These are phyloP conservation scores for Nigrospora osmanthi DNA, from an alignment of 2,329 filamentous ascomycete genomes.

Conservation along the genomic window DNA sequence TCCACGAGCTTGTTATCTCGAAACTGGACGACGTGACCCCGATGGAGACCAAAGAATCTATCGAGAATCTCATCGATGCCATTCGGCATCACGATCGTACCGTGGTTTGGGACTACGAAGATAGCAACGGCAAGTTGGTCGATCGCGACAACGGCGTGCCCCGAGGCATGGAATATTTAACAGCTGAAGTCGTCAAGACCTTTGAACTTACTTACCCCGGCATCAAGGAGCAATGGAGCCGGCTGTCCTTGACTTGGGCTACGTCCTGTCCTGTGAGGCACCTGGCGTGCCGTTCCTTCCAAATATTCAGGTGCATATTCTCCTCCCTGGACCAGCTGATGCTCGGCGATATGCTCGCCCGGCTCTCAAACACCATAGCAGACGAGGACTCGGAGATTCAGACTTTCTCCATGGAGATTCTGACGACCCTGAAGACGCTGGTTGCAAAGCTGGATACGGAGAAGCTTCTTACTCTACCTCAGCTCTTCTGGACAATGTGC, in stretches of 20 bases:
- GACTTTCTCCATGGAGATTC: slow-evolving; percentile 94
- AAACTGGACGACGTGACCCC: slow-evolving; percentile 64
- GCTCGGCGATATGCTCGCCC: slow-evolving; percentile 93
- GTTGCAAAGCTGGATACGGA: slow-evolving; percentile 76
- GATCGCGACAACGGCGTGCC: slow-evolving; percentile 75
- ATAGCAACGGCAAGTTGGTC: slow-evolving; percentile 73
- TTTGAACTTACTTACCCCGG: slow-evolving; percentile 80
- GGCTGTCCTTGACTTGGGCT: slow-evolving; percentile 86
- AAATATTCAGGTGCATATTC: slow-evolving; percentile 90
- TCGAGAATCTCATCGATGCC: slow-evolving; percentile 81
- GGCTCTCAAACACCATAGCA: slow-evolving; percentile 92
- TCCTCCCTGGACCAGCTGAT: slow-evolving; percentile 86
- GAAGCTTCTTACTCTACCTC: slow-evolving; percentile 81
- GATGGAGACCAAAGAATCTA: slow-evolving; percentile 56
- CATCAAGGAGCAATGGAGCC: slow-evolving; percentile 86
- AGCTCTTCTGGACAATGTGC: slow-evolving; percentile 96
- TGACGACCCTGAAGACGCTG: slow-evolving; percentile 87
- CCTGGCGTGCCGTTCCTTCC: slow-evolving; percentile 92
- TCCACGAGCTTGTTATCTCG: slow-evolving; percentile 87
- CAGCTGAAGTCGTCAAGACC: slow-evolving; percentile 72
- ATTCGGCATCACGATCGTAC: slow-evolving; percentile 77
- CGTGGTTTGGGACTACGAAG: slow-evolving; percentile 91
- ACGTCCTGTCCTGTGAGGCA: slow-evolving; percentile 94
- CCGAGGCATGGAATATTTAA: slow-evolving; percentile 77
- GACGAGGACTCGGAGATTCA: slow-evolving; percentile 92